Evolutionary conservation across 352 stramenopile species (phyloP).

Genomic region (Phytophthora melonis): DNA sequence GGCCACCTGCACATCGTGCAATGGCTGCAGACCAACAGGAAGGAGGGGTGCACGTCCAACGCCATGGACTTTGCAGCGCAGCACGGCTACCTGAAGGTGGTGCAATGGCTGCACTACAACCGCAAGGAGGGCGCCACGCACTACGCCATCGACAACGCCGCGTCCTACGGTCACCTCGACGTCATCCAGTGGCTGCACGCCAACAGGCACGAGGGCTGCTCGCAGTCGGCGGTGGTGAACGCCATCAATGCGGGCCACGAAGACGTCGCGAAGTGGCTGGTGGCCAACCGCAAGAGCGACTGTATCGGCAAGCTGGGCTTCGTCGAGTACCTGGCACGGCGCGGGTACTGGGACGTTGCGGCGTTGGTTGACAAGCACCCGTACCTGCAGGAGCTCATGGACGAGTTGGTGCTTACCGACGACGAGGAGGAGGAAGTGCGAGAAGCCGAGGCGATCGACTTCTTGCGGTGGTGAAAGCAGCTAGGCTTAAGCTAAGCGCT

Average conservation of each 20-base stretch:
- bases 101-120: conserved; percentile 69
- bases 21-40: conserved; percentile 68
- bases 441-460: conserved; percentile 23
- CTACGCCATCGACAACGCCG: conserved; percentile 69
- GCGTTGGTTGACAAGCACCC: conserved; percentile 46
- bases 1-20: conserved; percentile 62
- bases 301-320: conserved; percentile 49
- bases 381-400: conserved; percentile 41
- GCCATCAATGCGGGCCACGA: conserved; percentile 62
- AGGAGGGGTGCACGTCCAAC: conserved; percentile 62
- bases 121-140: conserved; percentile 61
- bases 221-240: conserved; percentile 72
- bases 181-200: conserved; percentile 65
- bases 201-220: conserved; percentile 71
- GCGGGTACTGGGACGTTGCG: conserved; percentile 41
- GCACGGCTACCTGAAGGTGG: conserved; percentile 62
- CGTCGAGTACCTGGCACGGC: conserved; percentile 47
- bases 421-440: conserved; percentile 35
- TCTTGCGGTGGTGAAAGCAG: conserved; percentile 26
- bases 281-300: conserved; percentile 46
- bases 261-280: conserved; percentile 67
- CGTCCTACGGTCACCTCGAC: conserved; percentile 51
- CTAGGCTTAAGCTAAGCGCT: conserved; percentile 5
- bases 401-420: conserved; percentile 26
- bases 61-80: conserved; percentile 78